Conservation (phyloP, 2,329 filamentous ascomycete species). For the Cytospora leucostoma region DNA sequence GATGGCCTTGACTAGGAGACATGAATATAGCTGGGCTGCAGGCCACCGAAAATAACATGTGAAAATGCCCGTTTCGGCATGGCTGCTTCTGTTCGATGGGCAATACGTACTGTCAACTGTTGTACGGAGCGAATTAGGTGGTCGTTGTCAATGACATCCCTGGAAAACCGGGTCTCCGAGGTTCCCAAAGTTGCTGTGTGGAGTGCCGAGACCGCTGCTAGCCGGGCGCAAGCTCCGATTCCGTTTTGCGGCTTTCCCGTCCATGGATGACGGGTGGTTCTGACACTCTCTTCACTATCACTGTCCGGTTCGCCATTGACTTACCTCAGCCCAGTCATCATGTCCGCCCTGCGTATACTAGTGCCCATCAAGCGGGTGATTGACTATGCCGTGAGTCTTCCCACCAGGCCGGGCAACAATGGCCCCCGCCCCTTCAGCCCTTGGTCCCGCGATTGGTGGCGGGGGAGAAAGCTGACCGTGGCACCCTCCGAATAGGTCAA, state of each 20-base stretch:
- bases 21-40: too few species aligned
- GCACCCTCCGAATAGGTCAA: constrained; percentile 54
- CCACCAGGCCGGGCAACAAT: constrained; percentile 6
- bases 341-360: constrained; percentile 72
- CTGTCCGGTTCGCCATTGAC: constrained; percentile 28
- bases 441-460: not conserved
- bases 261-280: constrained; percentile 10
- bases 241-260: constrained; percentile 20
- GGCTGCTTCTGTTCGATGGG: not conserved
- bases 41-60: constrained; percentile 7
- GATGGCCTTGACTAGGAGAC: not conserved
- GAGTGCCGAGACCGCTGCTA: constrained; percentile 34
- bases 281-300: constrained; percentile 22
- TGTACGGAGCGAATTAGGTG: not conserved
- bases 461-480: constrained; percentile 11
- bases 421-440: not conserved
- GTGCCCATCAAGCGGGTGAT: constrained; percentile 84
- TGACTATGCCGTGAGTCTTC: constrained; percentile 72
- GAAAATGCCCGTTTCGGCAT: constrained; percentile 5
- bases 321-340: constrained; percentile 38
- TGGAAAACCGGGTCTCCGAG: not conserved
- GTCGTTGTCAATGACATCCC: not conserved
- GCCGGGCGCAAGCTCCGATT: constrained; percentile 37
- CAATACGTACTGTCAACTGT: not conserved
- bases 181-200: constrained; percentile 4